phyloP scores from a whole-genome alignment of 192 early-diverging fungal species.

The Paraglomus occultum region DNA sequence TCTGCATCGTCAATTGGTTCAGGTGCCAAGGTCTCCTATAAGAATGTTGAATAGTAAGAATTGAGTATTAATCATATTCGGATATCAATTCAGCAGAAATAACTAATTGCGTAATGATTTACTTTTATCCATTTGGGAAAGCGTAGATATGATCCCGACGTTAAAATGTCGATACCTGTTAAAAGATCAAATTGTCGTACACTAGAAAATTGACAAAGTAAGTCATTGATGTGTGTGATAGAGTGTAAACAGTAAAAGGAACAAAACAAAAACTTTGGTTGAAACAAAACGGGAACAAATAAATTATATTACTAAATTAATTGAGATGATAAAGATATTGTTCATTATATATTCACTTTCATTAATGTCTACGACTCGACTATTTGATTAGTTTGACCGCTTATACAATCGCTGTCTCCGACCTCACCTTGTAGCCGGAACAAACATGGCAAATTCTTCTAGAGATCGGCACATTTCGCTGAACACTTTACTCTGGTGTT shows the following conservation, averaged over 20 bases:
- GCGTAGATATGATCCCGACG: conserved; percentile 77
- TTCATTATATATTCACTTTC: too few species aligned
- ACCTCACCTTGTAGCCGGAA: too few species aligned
- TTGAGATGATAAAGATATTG: conserved; percentile 38
- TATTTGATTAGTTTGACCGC: too few species aligned
- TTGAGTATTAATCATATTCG: not conserved
- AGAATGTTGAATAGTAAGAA: not conserved
- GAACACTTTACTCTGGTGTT: conserved; percentile 27
- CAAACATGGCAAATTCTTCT: too few species aligned
- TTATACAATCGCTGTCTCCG: too few species aligned
- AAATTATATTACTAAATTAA: conserved; percentile 44
- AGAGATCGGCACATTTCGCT: too few species aligned
- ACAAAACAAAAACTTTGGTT: not conserved
- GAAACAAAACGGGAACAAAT: not conserved
- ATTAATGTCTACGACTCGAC: too few species aligned
- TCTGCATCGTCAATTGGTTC: conserved; percentile 56
- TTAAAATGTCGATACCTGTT: conserved; percentile 84
- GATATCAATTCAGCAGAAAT: not conserved
- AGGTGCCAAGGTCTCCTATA: conserved; percentile 53
- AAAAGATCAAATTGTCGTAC: conserved; percentile 79
- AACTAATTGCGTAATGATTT: not conserved
- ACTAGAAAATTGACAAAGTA: conserved; percentile 36
- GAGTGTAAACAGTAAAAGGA: not conserved
- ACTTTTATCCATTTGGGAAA: conserved; percentile 76
- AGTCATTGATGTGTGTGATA: not conserved